Conservation (phyloP, 192 early-diverging fungal genomes). For the Backusella parvicylindrica region DNA sequence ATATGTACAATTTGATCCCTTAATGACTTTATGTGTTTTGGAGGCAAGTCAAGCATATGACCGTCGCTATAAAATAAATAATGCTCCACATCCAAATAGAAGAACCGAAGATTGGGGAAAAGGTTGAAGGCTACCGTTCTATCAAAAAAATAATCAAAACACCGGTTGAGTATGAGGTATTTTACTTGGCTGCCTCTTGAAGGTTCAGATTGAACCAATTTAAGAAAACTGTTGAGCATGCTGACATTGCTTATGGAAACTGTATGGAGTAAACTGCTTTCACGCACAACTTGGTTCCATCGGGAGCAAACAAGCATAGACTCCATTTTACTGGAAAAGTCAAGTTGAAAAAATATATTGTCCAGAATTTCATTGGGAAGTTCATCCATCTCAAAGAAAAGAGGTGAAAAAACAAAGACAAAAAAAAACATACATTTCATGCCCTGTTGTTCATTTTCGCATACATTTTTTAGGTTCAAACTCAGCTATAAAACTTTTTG, state of each 20-base stretch:
- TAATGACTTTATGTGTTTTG: background rate
- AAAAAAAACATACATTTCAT: background rate
- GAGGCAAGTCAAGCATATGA: background rate
- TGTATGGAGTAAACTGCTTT: background rate
- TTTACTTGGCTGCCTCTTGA: background rate
- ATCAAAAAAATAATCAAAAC: background rate
- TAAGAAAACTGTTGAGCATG: background rate
- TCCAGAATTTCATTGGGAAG: background rate
- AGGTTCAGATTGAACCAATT: background rate
- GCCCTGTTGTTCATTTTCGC: background rate
- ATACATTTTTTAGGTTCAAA: background rate
- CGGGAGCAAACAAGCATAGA: background rate
- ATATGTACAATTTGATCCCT: background rate
- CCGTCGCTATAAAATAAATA: background rate
- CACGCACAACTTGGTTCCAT: background rate
- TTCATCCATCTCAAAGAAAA: background rate
- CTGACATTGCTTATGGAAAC: background rate
- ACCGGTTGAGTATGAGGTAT: background rate
- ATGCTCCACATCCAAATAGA: background rate
- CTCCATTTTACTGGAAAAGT: background rate
- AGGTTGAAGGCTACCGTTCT: background rate
- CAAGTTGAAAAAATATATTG: background rate
- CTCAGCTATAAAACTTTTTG: no score
- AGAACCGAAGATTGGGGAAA: background rate
- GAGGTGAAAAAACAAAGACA: background rate